A percentile compares a stretch with the other conserved stretches of the same genome.
phyloP scores from a whole-genome alignment of 805 yeast genomes.

The Monosporozyma aquatica region DNA sequence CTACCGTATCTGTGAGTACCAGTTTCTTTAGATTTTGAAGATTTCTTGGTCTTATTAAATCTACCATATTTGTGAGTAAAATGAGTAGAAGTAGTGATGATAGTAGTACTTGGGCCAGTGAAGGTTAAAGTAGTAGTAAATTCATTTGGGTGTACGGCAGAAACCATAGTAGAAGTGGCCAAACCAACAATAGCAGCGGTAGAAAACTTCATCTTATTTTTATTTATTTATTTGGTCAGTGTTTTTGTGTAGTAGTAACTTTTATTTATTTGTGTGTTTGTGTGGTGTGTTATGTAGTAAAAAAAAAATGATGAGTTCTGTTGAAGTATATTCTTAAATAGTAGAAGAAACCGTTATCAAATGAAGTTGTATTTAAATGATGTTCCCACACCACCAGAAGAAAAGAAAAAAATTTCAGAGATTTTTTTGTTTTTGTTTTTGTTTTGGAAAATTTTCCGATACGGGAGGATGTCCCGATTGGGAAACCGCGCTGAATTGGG shows the following conservation, averaged over 20 bases:
- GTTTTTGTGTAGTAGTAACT: neutral
- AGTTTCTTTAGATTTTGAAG: conserved; percentile 29
- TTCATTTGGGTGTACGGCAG: conserved; percentile 16
- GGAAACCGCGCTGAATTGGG: too few species aligned
- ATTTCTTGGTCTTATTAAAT: conserved; percentile 34
- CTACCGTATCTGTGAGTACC: conserved; percentile 53
- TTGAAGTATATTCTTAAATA: too few species aligned
- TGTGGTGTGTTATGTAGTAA: too few species aligned
- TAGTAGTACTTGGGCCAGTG: conserved; percentile 20
- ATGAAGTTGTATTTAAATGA: too few species aligned
- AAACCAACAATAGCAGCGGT: conserved; percentile 35
- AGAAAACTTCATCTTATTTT: conserved; percentile 35
- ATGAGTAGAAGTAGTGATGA: conserved; percentile 26
- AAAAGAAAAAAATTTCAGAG: too few species aligned
- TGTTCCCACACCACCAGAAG: too few species aligned
- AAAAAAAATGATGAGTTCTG: too few species aligned
- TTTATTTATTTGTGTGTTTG: neutral
- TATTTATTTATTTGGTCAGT: neutral
- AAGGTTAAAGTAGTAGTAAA: conserved; percentile 13
- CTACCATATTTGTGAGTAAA: conserved; percentile 48
- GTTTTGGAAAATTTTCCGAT: too few species aligned
- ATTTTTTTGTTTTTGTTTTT: too few species aligned
- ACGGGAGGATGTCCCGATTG: too few species aligned
- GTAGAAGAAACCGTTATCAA: too few species aligned
- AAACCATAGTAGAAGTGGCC: conserved; percentile 28